These are phyloP conservation scores for Jackrogersella multiformis DNA, from an alignment of 495 filamentous ascomycete species.

Conservation along the genomic window DNA sequence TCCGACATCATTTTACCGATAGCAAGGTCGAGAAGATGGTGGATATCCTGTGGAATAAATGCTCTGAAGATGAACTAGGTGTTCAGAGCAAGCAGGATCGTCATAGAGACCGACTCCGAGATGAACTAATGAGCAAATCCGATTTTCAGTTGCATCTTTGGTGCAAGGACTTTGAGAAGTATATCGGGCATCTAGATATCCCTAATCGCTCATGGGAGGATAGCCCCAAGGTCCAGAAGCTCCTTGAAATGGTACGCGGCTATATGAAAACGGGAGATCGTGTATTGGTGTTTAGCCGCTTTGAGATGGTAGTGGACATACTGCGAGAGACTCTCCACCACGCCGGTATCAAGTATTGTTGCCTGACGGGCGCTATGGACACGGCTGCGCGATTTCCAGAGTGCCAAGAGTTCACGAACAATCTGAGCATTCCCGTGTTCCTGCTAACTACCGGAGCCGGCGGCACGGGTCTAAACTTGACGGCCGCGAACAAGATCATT, in stretches of 20 bases:
- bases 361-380: constrained; percentile 84
- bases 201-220: constrained; percentile 86
- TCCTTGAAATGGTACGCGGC: constrained; percentile 73
- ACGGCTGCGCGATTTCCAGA: constrained; percentile 84
- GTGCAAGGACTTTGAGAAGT: constrained; percentile 73
- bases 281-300: constrained; percentile 89
- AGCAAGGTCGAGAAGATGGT: constrained; percentile 78
- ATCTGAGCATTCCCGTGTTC: constrained; percentile 85
- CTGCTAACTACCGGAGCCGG: constrained; percentile 92
- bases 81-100: constrained; percentile 65
- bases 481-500: constrained; percentile 94
- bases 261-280: constrained; percentile 88
- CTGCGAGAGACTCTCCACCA: constrained; percentile 82
- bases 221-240: constrained; percentile 84
- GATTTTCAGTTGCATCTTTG: constrained; percentile 87
- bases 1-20: constrained; percentile 81
- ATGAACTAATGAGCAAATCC: constrained; percentile 63
- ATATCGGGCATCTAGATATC: constrained; percentile 74
- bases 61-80: constrained; percentile 51
- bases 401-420: constrained; percentile 84
- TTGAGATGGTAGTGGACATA: constrained; percentile 90
- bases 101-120: constrained; percentile 76
- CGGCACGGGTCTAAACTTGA: constrained; percentile 93
- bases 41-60: constrained; percentile 71
- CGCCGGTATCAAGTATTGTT: constrained; percentile 75